phyloP scores from a whole-genome alignment of 1,284 basidiomycete species.

The Boletus calvinii region DNA sequence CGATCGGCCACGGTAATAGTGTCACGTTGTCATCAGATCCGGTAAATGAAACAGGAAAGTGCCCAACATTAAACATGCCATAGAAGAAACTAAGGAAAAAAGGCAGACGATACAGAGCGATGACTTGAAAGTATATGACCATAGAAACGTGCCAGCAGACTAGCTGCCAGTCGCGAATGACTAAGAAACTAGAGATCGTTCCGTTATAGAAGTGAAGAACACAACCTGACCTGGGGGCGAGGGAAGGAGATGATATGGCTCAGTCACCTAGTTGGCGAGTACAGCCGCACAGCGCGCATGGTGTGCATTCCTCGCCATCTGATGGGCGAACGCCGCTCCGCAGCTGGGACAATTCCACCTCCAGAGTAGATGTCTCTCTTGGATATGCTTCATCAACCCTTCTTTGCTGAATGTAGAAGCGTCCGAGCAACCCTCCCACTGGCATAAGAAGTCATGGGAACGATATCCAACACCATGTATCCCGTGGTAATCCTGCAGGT shows the following conservation, averaged over 20 bases:
- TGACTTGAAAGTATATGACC: background rate
- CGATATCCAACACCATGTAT: constrained; percentile 13
- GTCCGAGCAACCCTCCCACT: constrained; percentile 28
- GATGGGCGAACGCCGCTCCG: constrained; percentile 18
- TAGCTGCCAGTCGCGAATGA: constrained; percentile 6
- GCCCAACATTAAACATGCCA: background rate
- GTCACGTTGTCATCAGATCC: background rate
- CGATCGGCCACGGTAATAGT: constrained; percentile 6
- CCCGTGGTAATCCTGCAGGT: constrained; percentile 25
- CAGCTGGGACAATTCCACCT: constrained; percentile 28
- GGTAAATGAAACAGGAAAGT: constrained; percentile 9
- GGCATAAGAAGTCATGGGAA: constrained; percentile 18
- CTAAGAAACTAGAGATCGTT: background rate
- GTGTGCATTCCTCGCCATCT: constrained; percentile 23
- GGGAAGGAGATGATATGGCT: background rate
- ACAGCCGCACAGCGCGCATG: constrained; percentile 9
- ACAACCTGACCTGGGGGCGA: background rate
- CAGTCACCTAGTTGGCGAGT: background rate
- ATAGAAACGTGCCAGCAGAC: constrained; percentile 9
- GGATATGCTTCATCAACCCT: constrained; percentile 26
- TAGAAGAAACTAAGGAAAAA: background rate
- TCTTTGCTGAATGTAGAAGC: constrained; percentile 19
- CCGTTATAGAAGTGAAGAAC: background rate
- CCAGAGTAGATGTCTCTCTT: constrained; percentile 28
- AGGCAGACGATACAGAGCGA: background rate